Base-by-base conservation (phyloP, 768 basidiomycete genomes). In the Sarcomyxa edulis region DNA sequence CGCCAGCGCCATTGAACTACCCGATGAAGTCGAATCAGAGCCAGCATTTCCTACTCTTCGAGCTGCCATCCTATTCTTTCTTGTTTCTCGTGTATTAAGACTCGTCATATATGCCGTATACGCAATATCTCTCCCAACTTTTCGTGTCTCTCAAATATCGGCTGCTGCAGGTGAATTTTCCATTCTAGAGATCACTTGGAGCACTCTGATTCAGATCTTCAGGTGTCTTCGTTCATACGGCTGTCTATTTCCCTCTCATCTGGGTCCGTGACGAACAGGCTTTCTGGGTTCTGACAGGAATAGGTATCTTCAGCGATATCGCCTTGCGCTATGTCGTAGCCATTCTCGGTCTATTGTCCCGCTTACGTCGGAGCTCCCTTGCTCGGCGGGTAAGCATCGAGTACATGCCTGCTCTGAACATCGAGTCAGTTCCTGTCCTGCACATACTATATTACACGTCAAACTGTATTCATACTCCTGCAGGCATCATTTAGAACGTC, bases 171-270 rank as follows among this genome's bases (percentile, higher is more conserved):
- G 16, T 5, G 10, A 12, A 35, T 7, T 12, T 22, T 11, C 4
- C 14, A n/a, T 3, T 18, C 11, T 3, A 12, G n/a, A n/a, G n/a
- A n/a, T n/a, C n/a, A n/a, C n/a, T n/a, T n/a, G n/a, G n/a, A n/a
- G n/a, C n/a, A n/a, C n/a, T n/a, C n/a, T n/a, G n/a, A n/a, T n/a
- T n/a, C n/a, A n/a, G n/a, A n/a, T n/a, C n/a, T n/a, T 12, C 34
- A 35, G 34, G 34, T 12, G 21, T 35, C 34, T 11, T 23, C 20
- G 14, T 35, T 12, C 34, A 35, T 20, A 23, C 34, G 11, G 22
- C 34, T 14, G 11, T 35, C 6, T 35, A 35, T 35, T 20, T 35
- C 19, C 34, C 34, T 6, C 20, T 35, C 11, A 35, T 35, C 5
- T 35, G 34, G 34, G 19, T 35, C 16, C 14, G 20, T 7, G 22